Base-by-base conservation (phyloP, 2,329 filamentous ascomycete genomes). In the Colletotrichum kahawae region DNA sequence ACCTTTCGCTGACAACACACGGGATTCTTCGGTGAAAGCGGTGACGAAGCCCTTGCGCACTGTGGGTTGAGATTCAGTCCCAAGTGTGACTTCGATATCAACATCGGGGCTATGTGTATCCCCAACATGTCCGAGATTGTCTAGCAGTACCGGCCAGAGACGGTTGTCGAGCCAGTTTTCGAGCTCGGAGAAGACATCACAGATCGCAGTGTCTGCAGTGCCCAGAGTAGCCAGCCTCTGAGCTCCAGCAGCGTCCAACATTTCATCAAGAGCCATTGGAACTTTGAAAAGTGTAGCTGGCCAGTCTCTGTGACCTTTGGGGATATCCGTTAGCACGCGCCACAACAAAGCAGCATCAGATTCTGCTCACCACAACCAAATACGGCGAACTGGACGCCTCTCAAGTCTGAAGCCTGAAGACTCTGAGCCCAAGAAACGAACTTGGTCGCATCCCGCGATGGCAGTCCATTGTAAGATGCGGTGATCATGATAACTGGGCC, bases 381-480 rank as follows among this genome's bases (percentile, higher is more conserved):
- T 5, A 94, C 89, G 0, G 92, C 88, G 79, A 91, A 95, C 9
- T 88, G 85, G 2, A 91, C 87, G 18, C 86, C 88, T 8, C 89
- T 84, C 4, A 93, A 81, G 27, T 63, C 31, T 1, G 10, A 14
- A 65, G 88, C 85, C 56, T 87, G 83, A 16, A 89, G 82, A 12
- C 79, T 84, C 77, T 90, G 85, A 3, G 94, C 78, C 93, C 93
- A 95, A 4, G 87, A 83, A 38, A 91, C 88, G 78, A 95, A 95
- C 59, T 90, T 87, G 0, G 84, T 87, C 0, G 93, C 93, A 72
- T 95, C 94, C 77, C 94, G 92, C 0, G 92, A 90, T 0, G 93
- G 92, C 67, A 93, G 86, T 1, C 93, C 93, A 78, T 95, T 93
- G 78, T 95, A 95, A 3, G 90, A 92, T 0, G 93, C 88, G 0